Base-by-base conservation (phyloP, 352 stramenopile species). In the Halophytophthora polymorphica region DNA sequence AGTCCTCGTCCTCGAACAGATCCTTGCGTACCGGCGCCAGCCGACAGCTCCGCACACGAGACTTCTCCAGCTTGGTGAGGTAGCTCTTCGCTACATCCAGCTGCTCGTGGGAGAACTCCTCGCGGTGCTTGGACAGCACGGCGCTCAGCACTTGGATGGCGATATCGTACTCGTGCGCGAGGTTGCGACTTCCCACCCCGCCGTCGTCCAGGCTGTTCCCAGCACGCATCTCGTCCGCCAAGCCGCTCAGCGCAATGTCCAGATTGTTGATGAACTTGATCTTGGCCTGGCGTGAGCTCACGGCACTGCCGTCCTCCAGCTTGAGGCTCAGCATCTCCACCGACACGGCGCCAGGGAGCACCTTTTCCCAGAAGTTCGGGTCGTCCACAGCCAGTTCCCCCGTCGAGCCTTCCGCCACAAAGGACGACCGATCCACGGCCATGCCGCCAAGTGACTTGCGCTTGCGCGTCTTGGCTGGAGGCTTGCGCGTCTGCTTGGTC, bases 321-420 rank as follows among this genome's bases (percentile, higher is more conserved):
- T 93, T 93, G 18, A 89, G 61, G 28, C 73, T 91, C 22, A 94
- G 50, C 84, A 93, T 93, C 65, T 94, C 83, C 7, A 94, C 79
- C 10, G 79, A 90, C 39, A 95, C 86, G 15, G 76, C 83, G 7
- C 85, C 85, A 4, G 82, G 78, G 17, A 97, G 51, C 35, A 97
- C 90, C 44, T 97, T 97, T 38, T 96, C 86, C 95, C 95, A 98
- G 47, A 98, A 98, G 33, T 98, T 96, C 1, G 94, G 93, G 54
- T 98, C 95, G 61, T 98, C 93, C 7, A 98, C 89, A 38, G 96
- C 91, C 22, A 98, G 63, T 55, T 97, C 88, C 33, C 76, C 80
- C 10, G 83, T 92, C 12, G 96, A 91, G 6, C 88, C 90, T 62
- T 96, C 88, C 0, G 91, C 90, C 18, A 97, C 82, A 61, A 98